Percentiles rank a stretch among this genome's conserved stretches.
phyloP scores from a whole-genome alignment of 345 rosid genomes.

The Populus simonii region DNA sequence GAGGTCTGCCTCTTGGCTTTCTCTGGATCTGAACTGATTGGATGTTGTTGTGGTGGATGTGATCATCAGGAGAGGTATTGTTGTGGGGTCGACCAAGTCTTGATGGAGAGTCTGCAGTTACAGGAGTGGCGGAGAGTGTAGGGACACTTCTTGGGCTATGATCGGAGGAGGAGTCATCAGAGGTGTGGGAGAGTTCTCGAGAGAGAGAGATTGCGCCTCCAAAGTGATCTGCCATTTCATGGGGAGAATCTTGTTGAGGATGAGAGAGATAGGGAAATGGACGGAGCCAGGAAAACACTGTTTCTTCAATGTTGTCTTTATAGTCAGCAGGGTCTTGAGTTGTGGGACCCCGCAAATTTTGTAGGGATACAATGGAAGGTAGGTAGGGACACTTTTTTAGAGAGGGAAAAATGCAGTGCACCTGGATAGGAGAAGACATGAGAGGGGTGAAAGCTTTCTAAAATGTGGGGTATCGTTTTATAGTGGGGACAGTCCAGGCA shows the following conservation, averaged over 20 bases:
- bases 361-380: neutral
- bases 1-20: conserved; percentile 55
- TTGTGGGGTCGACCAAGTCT: neutral
- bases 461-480: neutral
- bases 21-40: neutral
- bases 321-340: neutral
- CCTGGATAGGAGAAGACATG: neutral
- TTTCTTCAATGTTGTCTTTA: neutral
- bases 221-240: conserved; percentile 33
- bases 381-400: neutral
- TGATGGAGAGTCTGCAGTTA: neutral
- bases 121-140: conserved; percentile 9
- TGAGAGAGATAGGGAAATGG: neutral
- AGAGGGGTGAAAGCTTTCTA: neutral
- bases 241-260: neutral
- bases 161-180: conserved; percentile 35
- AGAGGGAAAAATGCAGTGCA: no score
- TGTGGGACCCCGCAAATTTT: neutral
- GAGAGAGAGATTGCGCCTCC: conserved; percentile 36
- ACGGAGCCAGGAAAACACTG: neutral
- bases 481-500: neutral
- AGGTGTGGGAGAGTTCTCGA: conserved; percentile 19
- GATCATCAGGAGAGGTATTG: conserved; percentile 5
- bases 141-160: conserved; percentile 22
- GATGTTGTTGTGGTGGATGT: neutral